Evolutionary conservation across 2,329 filamentous ascomycete species (phyloP), one percentile per base, ranked within the genome.

Genomic region (Thielaviopsis populi): DNA sequence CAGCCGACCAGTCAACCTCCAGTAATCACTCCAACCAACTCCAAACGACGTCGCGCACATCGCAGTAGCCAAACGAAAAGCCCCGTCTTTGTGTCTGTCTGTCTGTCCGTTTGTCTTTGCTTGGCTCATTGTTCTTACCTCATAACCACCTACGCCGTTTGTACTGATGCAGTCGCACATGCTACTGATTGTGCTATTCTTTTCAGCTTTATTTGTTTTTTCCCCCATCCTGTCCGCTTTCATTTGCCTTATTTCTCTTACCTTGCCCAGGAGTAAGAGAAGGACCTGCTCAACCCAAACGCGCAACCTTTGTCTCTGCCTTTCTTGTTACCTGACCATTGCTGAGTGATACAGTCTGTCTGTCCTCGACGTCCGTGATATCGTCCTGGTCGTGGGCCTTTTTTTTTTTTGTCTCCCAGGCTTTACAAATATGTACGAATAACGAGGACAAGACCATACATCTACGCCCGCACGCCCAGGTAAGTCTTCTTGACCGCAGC

Each of bases 161-260:
- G 50, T 37, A 37, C 27, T 56, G n/a, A 37, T 37, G 50, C 50
- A 30, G 50, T 33, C 24, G 27, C 30, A 56, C 50, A 56, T 33
- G 24, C 50, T 56, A 56, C 50, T 56, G 24, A 56, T 56, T 56
- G 50, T 56, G 27, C n/a, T 56, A 10, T n/a, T 56, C 30, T 5
- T 56, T 56, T 37, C 50, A 10, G 50, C 15, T 56, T 56, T 56
- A 56, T 56, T 56, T 56, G 50, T n/a, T 56, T 56, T 56, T 33
- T 11, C 27, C 24, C 24, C 27, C 24, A 17, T 30, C 50, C 50
- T 56, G 27, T n/a, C n/a, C 13, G 50, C 50, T 13, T 54, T 30
- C 13, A 13, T 27, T 33, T 13, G 24, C 50, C 50, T 27, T 17
- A 11, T 56, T 56, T 56, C 50, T 37, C 15, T 46, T 56, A 17